These are phyloP conservation scores for Clarireedia paspali DNA, from an alignment of 2,329 filamentous ascomycete genomes.

Conservation along the genomic window DNA sequence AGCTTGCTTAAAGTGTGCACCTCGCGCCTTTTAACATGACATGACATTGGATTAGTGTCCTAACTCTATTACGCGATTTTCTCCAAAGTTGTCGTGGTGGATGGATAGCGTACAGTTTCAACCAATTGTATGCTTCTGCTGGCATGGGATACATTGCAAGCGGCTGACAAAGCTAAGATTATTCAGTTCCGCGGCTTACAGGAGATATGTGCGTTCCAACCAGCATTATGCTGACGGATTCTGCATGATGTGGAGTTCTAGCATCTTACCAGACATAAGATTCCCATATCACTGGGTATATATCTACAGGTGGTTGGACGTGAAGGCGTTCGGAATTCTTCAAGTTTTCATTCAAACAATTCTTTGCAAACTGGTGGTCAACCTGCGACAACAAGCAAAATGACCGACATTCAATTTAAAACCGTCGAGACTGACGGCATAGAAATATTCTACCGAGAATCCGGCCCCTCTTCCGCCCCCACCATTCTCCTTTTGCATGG, in stretches of 20 bases:
- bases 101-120: too few relatives aligned
- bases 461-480: constrained; percentile 28
- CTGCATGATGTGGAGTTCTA: not conserved
- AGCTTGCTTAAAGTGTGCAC: not conserved
- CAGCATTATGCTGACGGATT: not conserved
- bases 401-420: not conserved
- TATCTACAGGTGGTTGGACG: not conserved
- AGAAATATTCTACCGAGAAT: constrained; percentile 35
- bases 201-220: not conserved
- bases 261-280: too few relatives aligned
- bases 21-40: not conserved
- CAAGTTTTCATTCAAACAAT: too few relatives aligned
- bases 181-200: not conserved
- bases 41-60: not conserved
- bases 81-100: too few relatives aligned
- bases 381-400: not conserved
- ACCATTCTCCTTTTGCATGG: constrained; percentile 38
- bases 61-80: not conserved
- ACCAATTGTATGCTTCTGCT: too few relatives aligned
- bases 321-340: too few relatives aligned
- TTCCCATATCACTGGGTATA: not conserved
- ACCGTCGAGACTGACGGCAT: constrained; percentile 29
- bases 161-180: not conserved
- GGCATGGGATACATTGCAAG: not conserved
- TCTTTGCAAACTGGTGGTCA: too few relatives aligned